Base-by-base conservation (phyloP, 352 stramenopile genomes). In the Phytophthora ramorum region DNA sequence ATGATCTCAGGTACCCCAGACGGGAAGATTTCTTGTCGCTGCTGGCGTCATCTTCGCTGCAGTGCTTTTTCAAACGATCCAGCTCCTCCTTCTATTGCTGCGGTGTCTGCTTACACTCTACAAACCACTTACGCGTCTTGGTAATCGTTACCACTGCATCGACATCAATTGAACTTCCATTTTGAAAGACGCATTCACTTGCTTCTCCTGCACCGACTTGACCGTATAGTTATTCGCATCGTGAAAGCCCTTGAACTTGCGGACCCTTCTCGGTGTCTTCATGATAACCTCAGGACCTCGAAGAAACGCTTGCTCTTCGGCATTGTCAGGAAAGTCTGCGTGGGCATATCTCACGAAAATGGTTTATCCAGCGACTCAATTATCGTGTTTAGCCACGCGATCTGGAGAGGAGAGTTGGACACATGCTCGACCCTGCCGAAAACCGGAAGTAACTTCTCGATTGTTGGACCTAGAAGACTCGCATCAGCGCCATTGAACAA, bases 331-430 rank as follows among this genome's bases (percentile, higher is more conserved):
- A 30, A 64, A 64, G 3, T 48, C 13, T 13, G 57, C 57, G 8
- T 35, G 14, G 37, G 57, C 57, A 64, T 58, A 10, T 49, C 30
- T 46, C 46, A 64, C 17, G 57, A 50, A n/a, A 64, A 64, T 8
- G 45, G 22, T 7, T 46, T 64, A 26, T 58, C 46, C 24, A 64
- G 22, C 3, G 1, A 9, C n/a, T 44, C 17, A 5, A 64, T 44
- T 19, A 58, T 0, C 7, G 56, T 17, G 3, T 48, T 63, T 13
- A 53, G 34, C 60, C 60, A 69, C n/a, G 56, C 17, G 14, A 53
- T 38, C 1, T 52, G 51, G 28, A 28, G 13, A 28, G 7, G 1
- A 68, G 12, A 19, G 30, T 10, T 8, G 7, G 6, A 12, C 54
- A 16, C 7, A 40, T 7, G 4, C 8, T 46, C 53, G 14, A 53